These are phyloP conservation scores for Geoglossum glabrum DNA, from an alignment of 495 filamentous ascomycete species.

Conservation along the genomic window DNA sequence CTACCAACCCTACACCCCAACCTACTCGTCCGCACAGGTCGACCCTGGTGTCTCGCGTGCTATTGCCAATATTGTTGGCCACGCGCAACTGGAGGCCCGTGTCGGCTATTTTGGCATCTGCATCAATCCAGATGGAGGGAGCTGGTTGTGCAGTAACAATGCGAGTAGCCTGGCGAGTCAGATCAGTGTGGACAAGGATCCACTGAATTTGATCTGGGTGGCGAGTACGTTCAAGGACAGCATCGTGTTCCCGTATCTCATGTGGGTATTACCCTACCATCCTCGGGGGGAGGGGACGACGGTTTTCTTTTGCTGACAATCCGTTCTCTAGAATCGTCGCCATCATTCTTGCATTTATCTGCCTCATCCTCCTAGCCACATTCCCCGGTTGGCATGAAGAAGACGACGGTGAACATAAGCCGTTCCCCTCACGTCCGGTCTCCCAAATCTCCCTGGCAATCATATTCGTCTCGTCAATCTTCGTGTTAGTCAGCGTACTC, in stretches of 20 bases:
- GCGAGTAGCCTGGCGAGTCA: slow-evolving; percentile 51
- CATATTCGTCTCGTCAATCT: slow-evolving; percentile 61
- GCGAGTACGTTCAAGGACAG: slow-evolving; percentile 61
- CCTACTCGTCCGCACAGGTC: slow-evolving; percentile 58
- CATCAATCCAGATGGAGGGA: slow-evolving; percentile 49
- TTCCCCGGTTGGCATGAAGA: slow-evolving; percentile 72
- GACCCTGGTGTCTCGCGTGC: slow-evolving; percentile 59
- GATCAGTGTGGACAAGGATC: slow-evolving; percentile 50
- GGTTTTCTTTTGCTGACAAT: background rate
- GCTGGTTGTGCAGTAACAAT: slow-evolving; percentile 59
- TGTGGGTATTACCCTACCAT: slow-evolving; percentile 24
- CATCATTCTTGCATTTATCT: slow-evolving; percentile 61
- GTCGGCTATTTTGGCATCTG: slow-evolving; percentile 65
- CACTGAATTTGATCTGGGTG: slow-evolving; percentile 63
- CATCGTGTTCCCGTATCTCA: slow-evolving; percentile 62
- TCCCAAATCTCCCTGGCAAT: slow-evolving; percentile 56
- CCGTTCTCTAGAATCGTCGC: slow-evolving; percentile 42
- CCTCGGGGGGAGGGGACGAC: background rate
- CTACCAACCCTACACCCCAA: slow-evolving; percentile 44
- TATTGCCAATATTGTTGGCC: slow-evolving; percentile 54
- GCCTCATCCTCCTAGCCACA: slow-evolving; percentile 53
- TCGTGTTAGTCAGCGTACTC: slow-evolving; percentile 53
- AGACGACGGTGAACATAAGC: slow-evolving; percentile 51
- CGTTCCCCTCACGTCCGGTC: slow-evolving; percentile 56
- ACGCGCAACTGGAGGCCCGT: slow-evolving; percentile 42